phyloP scores from a whole-genome alignment of 139 green algal genomes.

The Tetradesmus lagerheimii region DNA sequence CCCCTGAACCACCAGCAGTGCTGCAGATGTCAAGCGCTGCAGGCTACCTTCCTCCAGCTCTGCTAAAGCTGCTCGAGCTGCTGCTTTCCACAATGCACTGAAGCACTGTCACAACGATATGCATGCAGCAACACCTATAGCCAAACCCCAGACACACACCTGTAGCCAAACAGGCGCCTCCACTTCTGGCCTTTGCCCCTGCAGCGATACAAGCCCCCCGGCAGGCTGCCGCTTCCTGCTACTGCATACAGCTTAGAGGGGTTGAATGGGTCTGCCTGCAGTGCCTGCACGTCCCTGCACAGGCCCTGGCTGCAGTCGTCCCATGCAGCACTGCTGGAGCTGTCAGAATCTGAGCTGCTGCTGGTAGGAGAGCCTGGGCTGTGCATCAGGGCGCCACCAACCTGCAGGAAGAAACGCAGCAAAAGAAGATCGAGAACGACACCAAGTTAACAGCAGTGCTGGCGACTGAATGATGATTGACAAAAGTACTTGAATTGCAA shows the following conservation, averaged over 20 bases:
- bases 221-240: conserved; percentile 30
- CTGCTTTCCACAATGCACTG: no score
- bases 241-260: conserved; percentile 30
- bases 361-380: neutral
- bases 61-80: no score
- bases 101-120: no score
- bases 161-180: conserved; percentile 44
- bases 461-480: no score
- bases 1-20: no score
- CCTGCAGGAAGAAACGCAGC: conserved; percentile 17
- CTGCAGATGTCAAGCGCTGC: no score
- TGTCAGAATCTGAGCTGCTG: neutral
- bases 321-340: conserved; percentile 27
- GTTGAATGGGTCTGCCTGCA: conserved; percentile 36
- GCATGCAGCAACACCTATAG: no score
- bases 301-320: conserved; percentile 12
- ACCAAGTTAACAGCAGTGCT: neutral
- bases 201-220: conserved; percentile 33
- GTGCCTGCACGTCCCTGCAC: conserved; percentile 9
- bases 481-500: no score
- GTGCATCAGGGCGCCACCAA: conserved; percentile 4
- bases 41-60: no score
- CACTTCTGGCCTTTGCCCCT: conserved; percentile 28
- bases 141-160: neutral
- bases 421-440: neutral